Evolutionary conservation across 2,329 filamentous ascomycete species (phyloP), one percentile per base, ranked within the genome.

Genomic region (Diaporthe ilicicola): DNA sequence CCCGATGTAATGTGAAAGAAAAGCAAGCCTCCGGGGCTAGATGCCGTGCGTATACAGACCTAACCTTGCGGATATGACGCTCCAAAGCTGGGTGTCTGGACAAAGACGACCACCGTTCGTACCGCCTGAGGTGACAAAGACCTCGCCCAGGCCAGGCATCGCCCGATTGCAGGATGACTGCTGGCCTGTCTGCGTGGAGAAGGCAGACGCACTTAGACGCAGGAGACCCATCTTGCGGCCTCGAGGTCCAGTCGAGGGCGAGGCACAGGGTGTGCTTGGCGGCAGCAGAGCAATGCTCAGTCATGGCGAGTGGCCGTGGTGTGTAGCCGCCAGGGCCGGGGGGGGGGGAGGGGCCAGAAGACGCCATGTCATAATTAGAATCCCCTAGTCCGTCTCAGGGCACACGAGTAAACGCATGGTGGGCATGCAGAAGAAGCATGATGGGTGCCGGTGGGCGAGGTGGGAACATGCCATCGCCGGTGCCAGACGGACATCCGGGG

Each of bases 231-330:
- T 48, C 9, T 29, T 13, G 42, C 51, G 67, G 39, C 42, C 46
- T 61, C 67, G 19, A 50, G 24, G 19, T 42, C 70, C 70, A 67
- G 69, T 69, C 51, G 27, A 67, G 4, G 55, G 32, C 22, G 34
- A 48, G 22, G 24, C 61, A 61, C 44, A 48, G 67, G 53, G 46
- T 22, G 37, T 53, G 51, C 27, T 42, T 62, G 67, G 67, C 70
- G 67, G 62, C 71, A 72, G 71, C 68, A 70, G 39, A 61, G 46
- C 62, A 55, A 64, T 24, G 69, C n/a, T 39, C 64, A 71, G 71
- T 73, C 69, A 66, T 48, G 56, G 37, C 44, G 71, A 73, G 64
- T 73, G 71, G 71, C 65, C 55, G 50, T 72, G 29, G 67, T 56
- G 67, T 56, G 61, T 66, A 70, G 62, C 62, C 71, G 71, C 71